Percentiles rank a stretch among this genome's conserved stretches.
Conservation (phyloP, 805 yeast species). For the Saturnispora besseyi region DNA sequence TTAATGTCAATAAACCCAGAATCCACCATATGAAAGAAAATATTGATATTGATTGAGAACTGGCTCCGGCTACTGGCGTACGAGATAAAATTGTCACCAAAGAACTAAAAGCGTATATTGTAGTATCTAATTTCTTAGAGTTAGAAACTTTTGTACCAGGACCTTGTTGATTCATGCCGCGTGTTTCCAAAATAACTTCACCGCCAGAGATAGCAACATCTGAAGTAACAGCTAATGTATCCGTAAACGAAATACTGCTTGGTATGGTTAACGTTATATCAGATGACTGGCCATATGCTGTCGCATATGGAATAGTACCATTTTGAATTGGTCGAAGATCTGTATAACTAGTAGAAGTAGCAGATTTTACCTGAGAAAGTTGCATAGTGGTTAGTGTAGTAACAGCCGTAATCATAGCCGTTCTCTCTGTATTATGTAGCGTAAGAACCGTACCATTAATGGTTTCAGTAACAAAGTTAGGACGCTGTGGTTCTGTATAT, state of each 20-base stretch:
- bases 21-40: not conserved
- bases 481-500: constrained; percentile 2
- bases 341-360: not conserved
- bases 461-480: constrained; percentile 2
- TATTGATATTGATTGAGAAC: not conserved
- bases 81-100: constrained; percentile 5
- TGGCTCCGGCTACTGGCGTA: not conserved
- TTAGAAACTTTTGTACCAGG: not conserved
- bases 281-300: constrained; percentile 16
- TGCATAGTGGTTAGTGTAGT: not conserved
- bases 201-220: constrained; percentile 24
- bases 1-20: not conserved
- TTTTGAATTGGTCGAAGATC: constrained; percentile 18
- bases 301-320: constrained; percentile 28
- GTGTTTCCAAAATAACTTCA: constrained; percentile 20
- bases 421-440: not conserved
- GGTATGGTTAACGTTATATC: constrained; percentile 25
- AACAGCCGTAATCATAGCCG: not conserved
- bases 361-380: not conserved
- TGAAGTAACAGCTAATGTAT: constrained; percentile 11
- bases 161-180: not conserved
- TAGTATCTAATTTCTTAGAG: not conserved
- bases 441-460: not conserved
- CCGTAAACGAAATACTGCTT: constrained; percentile 11
- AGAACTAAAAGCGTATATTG: constrained; percentile 12